These are phyloP conservation scores for Melampsora americana DNA, from an alignment of 1,284 basidiomycete species.

Conservation along the genomic window DNA sequence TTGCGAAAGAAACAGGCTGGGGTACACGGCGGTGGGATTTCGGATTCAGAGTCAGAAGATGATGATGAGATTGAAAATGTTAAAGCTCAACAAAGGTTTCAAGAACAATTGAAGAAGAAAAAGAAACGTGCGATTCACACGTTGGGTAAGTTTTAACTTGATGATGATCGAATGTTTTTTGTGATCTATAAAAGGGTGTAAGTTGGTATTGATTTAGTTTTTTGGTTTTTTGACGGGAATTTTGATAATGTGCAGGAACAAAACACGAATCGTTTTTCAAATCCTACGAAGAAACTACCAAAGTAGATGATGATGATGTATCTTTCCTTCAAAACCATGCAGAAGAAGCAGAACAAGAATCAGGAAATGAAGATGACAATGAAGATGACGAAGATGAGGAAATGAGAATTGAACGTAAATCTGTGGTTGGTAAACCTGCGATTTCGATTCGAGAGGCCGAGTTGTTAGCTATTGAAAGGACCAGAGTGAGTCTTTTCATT, in stretches of 20 bases:
- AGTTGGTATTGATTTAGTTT: background rate
- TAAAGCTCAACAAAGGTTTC: slow-evolving; percentile 26
- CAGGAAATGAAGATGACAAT: slow-evolving; percentile 16
- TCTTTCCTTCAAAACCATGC: slow-evolving; percentile 26
- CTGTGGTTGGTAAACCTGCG: background rate
- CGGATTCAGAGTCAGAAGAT: slow-evolving; percentile 42
- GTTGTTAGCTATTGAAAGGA: background rate
- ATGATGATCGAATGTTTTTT: background rate
- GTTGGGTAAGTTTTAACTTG: slow-evolving; percentile 18
- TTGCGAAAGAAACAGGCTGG: slow-evolving; percentile 29
- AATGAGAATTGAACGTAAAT: too few relatives aligned
- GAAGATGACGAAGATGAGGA: slow-evolving; percentile 3
- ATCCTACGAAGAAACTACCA: slow-evolving; percentile 38
- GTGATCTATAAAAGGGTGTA: background rate
- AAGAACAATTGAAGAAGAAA: slow-evolving; percentile 25
- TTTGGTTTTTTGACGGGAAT: background rate
- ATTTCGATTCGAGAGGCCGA: background rate
- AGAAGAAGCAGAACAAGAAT: slow-evolving; percentile 8
- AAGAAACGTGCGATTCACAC: slow-evolving; percentile 29
- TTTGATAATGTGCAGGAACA: background rate
- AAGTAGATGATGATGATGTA: slow-evolving; percentile 35
- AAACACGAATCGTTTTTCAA: slow-evolving; percentile 41
- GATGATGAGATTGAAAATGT: slow-evolving; percentile 14
- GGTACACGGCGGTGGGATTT: slow-evolving; percentile 17
- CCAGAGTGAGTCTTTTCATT: too few relatives aligned